These are phyloP conservation scores for Pseudocercospora fuligena DNA, from an alignment of 2,329 filamentous ascomycete species.

Conservation along the genomic window DNA sequence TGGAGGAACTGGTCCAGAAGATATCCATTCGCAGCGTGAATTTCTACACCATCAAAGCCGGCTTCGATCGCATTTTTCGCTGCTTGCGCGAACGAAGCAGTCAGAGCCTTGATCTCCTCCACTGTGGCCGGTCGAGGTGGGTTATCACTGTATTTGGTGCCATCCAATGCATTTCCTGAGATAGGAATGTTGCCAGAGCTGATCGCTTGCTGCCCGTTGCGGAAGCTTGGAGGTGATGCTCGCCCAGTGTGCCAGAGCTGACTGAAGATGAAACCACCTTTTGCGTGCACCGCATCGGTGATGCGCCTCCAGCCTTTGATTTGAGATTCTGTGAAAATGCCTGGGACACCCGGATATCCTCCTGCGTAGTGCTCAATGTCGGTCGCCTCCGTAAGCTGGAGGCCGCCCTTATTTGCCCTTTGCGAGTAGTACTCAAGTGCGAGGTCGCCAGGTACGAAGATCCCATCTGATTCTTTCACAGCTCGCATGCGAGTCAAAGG, in stretches of 20 bases:
- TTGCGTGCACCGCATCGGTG: constrained; percentile 66
- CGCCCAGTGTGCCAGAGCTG: constrained; percentile 68
- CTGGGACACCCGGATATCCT: constrained; percentile 58
- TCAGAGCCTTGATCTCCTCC: constrained; percentile 43
- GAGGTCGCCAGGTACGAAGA: constrained; percentile 50
- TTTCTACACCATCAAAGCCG: constrained; percentile 64
- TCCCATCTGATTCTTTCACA: constrained; percentile 40
- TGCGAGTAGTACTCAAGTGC: constrained; percentile 59
- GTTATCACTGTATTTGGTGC: constrained; percentile 42
- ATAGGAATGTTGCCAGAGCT: constrained; percentile 42
- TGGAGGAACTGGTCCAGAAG: constrained; percentile 69
- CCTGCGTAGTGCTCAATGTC: constrained; percentile 51
- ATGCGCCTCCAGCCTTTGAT: constrained; percentile 63
- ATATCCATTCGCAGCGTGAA: constrained; percentile 52
- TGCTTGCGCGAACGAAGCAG: constrained; percentile 44
- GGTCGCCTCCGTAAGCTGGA: constrained; percentile 60
- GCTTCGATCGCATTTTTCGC: constrained; percentile 51
- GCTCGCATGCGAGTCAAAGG: constrained; percentile 49
- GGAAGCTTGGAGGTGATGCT: constrained; percentile 31
- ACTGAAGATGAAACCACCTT: constrained; percentile 64
- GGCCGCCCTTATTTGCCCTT: constrained; percentile 53
- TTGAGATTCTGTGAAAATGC: constrained; percentile 61
- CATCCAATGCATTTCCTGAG: constrained; percentile 33
- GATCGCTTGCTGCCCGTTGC: constrained; percentile 30
- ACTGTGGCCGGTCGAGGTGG: constrained; percentile 43